Percentiles rank a stretch among this genome's conserved stretches.
Evolutionary conservation across 352 stramenopile species (phyloP).

Genomic region (Phytophthora cryptogea): DNA sequence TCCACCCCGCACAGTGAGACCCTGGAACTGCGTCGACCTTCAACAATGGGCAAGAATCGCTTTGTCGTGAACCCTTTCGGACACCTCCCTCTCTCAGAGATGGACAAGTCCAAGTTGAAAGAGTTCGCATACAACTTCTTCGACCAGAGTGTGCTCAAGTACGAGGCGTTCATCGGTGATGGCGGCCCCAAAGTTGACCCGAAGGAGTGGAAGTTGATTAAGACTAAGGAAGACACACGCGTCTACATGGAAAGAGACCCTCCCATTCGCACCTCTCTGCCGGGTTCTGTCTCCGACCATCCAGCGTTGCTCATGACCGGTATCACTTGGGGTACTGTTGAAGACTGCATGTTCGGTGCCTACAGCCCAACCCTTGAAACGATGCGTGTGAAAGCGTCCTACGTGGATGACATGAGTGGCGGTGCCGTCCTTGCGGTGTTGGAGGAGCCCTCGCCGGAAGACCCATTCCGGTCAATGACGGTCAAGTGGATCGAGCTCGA

Average conservation of each 20-base stretch:
- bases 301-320: constrained; percentile 31
- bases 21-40: not conserved
- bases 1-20: not conserved
- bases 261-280: constrained; percentile 13
- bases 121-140: constrained; percentile 33
- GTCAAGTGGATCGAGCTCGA: constrained; percentile 40
- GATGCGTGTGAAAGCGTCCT: constrained; percentile 43
- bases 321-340: constrained; percentile 33
- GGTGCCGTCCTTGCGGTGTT: constrained; percentile 45
- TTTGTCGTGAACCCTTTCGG: constrained; percentile 33
- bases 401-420: constrained; percentile 45
- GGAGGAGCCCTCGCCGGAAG: constrained; percentile 39
- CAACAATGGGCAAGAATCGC: constrained; percentile 28
- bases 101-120: constrained; percentile 21
- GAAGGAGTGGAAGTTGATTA: constrained; percentile 38
- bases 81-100: constrained; percentile 8
- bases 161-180: constrained; percentile 38
- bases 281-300: constrained; percentile 13
- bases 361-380: constrained; percentile 33
- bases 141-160: constrained; percentile 35
- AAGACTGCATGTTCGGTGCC: constrained; percentile 42
- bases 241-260: constrained; percentile 34
- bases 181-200: constrained; percentile 35
- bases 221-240: constrained; percentile 28
- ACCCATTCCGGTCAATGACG: constrained; percentile 43